These are phyloP conservation scores for Litsea cubeba DNA, from an alignment of 164 flowering plant genomes.

Conservation along the genomic window DNA sequence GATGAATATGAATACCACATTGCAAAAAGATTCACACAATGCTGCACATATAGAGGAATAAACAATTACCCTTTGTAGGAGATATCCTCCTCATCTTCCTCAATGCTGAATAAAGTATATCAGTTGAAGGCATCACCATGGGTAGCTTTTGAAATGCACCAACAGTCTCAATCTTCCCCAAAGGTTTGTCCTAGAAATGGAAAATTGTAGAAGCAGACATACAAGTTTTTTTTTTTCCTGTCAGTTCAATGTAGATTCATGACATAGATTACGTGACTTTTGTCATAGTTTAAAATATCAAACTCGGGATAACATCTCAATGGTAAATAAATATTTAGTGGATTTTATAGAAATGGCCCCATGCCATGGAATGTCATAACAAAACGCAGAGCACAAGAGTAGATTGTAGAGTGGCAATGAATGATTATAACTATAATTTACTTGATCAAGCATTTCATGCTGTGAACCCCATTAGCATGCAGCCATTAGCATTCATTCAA, in stretches of 20 bases:
- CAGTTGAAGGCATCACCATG: slow-evolving; percentile 91
- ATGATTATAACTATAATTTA: too few relatives aligned
- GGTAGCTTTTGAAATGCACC: slow-evolving; percentile 98
- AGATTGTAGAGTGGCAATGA: too few relatives aligned
- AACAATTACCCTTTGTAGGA: slow-evolving; percentile 68
- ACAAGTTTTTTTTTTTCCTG: background rate
- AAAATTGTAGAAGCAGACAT: background rate
- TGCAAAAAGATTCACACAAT: slow-evolving; percentile 9
- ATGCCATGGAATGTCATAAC: background rate
- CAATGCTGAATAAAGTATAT: slow-evolving; percentile 69
- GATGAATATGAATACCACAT: slow-evolving; percentile 20
- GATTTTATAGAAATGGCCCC: background rate
- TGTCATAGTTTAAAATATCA: background rate
- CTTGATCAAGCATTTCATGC: too few relatives aligned
- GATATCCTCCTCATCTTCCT: slow-evolving; percentile 73
- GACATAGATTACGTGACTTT: background rate
- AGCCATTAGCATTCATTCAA: background rate
- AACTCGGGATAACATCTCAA: background rate
- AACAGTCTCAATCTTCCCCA: slow-evolving; percentile 36
- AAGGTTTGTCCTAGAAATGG: slow-evolving; percentile 35
- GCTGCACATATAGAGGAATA: background rate
- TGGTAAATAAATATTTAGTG: background rate
- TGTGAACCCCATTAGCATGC: too few relatives aligned
- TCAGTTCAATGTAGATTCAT: background rate
- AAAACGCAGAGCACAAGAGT: background rate